A percentile compares a stretch with the other conserved stretches of the same genome.
Evolutionary conservation across 805 yeast genomes (phyloP).

Genomic region (Nematodospora valgi): DNA sequence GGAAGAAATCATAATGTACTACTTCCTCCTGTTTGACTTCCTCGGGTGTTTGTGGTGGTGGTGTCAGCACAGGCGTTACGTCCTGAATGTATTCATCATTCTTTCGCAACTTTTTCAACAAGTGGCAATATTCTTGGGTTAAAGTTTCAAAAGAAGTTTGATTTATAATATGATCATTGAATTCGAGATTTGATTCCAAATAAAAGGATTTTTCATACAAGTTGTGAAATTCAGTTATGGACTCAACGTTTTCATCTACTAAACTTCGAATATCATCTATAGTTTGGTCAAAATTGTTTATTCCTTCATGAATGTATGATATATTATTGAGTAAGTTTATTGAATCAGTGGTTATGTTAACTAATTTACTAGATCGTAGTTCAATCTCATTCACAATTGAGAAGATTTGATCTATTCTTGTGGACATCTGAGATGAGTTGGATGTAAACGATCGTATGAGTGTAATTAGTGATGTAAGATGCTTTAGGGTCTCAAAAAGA

Average conservation of each 20-base stretch:
- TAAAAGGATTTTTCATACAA: constrained; percentile 29
- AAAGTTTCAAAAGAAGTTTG: constrained; percentile 28
- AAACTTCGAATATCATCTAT: constrained; percentile 26
- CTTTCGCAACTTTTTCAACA: constrained; percentile 17
- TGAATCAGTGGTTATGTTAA: constrained; percentile 21
- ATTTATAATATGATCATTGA: constrained; percentile 30
- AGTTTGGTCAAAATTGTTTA: constrained; percentile 23
- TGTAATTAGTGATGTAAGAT: too few species aligned
- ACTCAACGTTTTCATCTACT: constrained; percentile 19
- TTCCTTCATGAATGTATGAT: constrained; percentile 7
- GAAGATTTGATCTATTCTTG: constrained; percentile 8
- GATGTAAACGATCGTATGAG: too few species aligned
- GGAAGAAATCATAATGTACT: background rate
- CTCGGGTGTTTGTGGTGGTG: background rate
- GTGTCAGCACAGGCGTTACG: background rate
- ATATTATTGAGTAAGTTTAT: constrained; percentile 20
- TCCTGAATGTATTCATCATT: constrained; percentile 8
- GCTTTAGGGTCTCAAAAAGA: too few species aligned
- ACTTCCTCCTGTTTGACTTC: background rate
- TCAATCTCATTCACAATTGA: constrained; percentile 31
- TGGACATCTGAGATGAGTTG: background rate
- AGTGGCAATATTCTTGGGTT: constrained; percentile 23
- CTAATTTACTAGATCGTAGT: constrained; percentile 21
- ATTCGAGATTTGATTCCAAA: constrained; percentile 29
- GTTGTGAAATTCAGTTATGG: constrained; percentile 23